Evolutionary conservation across 371 early-diverging fungal genomes (phyloP), one percentile per base, ranked within the genome.

Genomic region (Mucor mucedo): DNA sequence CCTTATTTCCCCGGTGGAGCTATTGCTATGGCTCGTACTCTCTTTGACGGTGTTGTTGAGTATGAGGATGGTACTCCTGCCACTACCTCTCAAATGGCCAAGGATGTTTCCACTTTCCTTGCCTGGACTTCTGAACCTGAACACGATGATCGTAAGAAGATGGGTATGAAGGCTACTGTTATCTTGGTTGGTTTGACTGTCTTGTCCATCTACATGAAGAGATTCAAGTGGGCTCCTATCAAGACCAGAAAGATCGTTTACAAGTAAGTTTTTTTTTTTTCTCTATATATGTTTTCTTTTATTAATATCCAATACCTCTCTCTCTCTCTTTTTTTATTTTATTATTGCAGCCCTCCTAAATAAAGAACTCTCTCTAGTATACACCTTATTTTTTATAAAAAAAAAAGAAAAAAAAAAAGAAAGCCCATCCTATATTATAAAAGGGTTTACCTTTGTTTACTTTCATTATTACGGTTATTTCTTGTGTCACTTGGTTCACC

Each of bases 1-100:
- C 95, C 96, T 49, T 98, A 98, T 86, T 98, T 98, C 94, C 98
- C 97, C 29, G 98, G 98, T 66, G 98, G 98, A 69, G 94, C 98
- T 62, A 98, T 98, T 83, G 89, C 92, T 70, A 98, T 98, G 98
- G 98, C 98, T 49, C 93, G 93, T 71, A 84, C 90, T 59, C 72
- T 98, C 44, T 97, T 88, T 78, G 98, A 98, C 66, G 98, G 93
- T 56, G 80, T 96, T 47, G 95, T 97, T 40, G 98, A 98, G 69
- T 98, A 93, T 73, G 98, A 98, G 66, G 98, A 98, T 76, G 98
- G 86, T 35, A 97, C 98, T n/a, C 96, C 97, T 59, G 96, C 96
- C 70, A 96, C 94, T 27, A 90, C 98, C 42, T 95, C 97, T 28
- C 98, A 98, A 83, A 92, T 98, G 84, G 94, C 98, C 65, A 98